Evolutionary conservation across 2,329 filamentous ascomycete species (phyloP).

Genomic region (Coleophoma cylindrospora): DNA sequence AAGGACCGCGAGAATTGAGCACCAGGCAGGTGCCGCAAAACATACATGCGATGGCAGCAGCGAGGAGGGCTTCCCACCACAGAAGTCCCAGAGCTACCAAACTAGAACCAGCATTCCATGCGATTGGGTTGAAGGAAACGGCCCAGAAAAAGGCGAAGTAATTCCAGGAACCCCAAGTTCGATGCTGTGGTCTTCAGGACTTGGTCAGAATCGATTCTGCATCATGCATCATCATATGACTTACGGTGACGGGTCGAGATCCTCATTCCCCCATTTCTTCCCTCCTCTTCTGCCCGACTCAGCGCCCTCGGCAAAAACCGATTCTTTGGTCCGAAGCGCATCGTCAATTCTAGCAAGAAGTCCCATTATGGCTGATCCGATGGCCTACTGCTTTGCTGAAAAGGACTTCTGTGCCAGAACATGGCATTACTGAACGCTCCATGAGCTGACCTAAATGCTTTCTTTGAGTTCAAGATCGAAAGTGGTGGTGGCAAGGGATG

Average conservation of each 20-base stretch:
- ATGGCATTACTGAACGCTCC: no score
- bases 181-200: not conserved
- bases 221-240: not conserved
- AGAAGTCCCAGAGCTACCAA: slow-evolving; percentile 40
- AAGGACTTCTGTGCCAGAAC: no score
- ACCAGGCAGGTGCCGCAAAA: not conserved
- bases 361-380: not conserved
- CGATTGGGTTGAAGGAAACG: slow-evolving; percentile 25
- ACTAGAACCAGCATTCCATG: slow-evolving; percentile 43
- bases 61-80: slow-evolving; percentile 2
- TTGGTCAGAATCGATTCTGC: not conserved
- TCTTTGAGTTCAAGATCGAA: no score
- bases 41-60: slow-evolving; percentile 1
- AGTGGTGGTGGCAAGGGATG: no score
- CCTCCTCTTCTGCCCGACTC: not conserved
- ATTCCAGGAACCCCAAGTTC: slow-evolving; percentile 1
- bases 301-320: not conserved
- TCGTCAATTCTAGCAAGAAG: not conserved
- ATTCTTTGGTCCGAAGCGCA: not conserved
- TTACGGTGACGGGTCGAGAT: slow-evolving; percentile 3
- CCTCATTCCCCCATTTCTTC: slow-evolving; percentile 1
- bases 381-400: no score
- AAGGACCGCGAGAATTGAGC: slow-evolving; percentile 2
- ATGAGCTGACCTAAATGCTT: no score
- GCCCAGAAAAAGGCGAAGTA: slow-evolving; percentile 5